These are phyloP conservation scores for Fraxinus sp. DNA, from an alignment of 305 asterid genomes.

Conservation along the genomic window DNA sequence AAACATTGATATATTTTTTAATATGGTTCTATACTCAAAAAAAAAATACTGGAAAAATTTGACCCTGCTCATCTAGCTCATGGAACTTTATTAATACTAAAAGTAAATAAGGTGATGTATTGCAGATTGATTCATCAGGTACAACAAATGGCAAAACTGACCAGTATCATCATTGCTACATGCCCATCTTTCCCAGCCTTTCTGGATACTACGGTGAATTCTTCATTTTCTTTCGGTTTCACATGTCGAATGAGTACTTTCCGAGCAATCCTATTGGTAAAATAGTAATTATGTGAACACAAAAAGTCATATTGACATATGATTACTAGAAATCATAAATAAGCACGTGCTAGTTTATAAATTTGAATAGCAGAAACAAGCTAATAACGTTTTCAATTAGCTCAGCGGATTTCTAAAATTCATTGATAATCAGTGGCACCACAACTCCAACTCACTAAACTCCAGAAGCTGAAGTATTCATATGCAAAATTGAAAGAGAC, in stretches of 20 bases:
- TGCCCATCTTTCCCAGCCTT: conserved; percentile 44
- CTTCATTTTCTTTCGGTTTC: conserved; percentile 42
- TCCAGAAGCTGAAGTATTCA: background rate
- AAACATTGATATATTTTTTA: background rate
- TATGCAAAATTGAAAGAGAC: background rate
- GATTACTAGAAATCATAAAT: background rate
- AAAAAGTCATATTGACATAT: conserved; percentile 13
- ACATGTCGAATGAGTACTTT: conserved; percentile 35
- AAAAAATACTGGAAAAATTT: conserved; percentile 9
- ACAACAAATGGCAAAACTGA: conserved; percentile 36
- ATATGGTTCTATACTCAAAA: background rate
- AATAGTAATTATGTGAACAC: background rate
- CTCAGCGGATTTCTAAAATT: background rate
- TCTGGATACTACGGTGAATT: conserved; percentile 31
- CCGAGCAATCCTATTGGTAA: conserved; percentile 54
- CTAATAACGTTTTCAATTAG: background rate
- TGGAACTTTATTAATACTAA: background rate
- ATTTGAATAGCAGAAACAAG: conserved; percentile 12
- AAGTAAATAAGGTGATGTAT: background rate
- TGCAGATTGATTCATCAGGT: conserved; percentile 2
- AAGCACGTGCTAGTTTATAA: background rate
- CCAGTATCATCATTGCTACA: conserved; percentile 63
- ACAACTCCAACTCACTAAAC: background rate
- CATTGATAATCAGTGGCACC: background rate
- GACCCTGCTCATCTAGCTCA: conserved; percentile 13